A percentile compares a stretch with the other conserved stretches of the same genome.
These are phyloP conservation scores for Phycomyces nitens DNA, from an alignment of 192 early-diverging fungal genomes.

Conservation along the genomic window DNA sequence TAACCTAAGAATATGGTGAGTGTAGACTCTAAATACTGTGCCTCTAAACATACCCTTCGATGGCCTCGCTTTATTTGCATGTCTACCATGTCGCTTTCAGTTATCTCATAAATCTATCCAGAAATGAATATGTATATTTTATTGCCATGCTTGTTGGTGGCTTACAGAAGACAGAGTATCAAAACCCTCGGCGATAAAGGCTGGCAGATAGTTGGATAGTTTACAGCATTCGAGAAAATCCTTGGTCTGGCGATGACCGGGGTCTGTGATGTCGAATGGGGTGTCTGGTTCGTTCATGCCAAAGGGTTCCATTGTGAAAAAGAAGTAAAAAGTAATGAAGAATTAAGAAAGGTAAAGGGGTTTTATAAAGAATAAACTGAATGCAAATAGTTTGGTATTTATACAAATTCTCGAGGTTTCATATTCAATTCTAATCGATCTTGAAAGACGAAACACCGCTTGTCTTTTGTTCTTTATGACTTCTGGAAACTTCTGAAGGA, in stretches of 20 bases:
- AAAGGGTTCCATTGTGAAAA: neutral
- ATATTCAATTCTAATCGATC: too few species aligned
- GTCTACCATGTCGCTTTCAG: conserved; percentile 33
- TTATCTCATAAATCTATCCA: conserved; percentile 32
- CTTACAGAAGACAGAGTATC: conserved; percentile 29
- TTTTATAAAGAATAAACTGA: too few species aligned
- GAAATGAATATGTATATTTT: neutral
- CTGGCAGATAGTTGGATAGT: conserved; percentile 23
- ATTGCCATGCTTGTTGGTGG: neutral
- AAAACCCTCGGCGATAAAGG: conserved; percentile 37
- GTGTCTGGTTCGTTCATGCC: neutral
- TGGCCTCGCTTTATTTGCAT: conserved; percentile 39
- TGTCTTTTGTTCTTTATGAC: conserved; percentile 1
- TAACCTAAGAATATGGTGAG: conserved; percentile 8
- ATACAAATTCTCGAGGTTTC: too few species aligned
- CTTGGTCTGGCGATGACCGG: neutral
- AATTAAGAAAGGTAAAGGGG: too few species aligned
- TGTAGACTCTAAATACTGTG: conserved; percentile 4
- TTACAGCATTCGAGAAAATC: conserved; percentile 24
- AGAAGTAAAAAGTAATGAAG: too few species aligned
- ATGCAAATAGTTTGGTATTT: too few species aligned
- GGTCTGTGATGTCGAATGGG: neutral
- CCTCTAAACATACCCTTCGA: conserved; percentile 31
- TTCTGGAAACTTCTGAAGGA: neutral
- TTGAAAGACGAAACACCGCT: neutral